phyloP scores from a whole-genome alignment of 805 yeast species.

The Ogataea angusta region DNA sequence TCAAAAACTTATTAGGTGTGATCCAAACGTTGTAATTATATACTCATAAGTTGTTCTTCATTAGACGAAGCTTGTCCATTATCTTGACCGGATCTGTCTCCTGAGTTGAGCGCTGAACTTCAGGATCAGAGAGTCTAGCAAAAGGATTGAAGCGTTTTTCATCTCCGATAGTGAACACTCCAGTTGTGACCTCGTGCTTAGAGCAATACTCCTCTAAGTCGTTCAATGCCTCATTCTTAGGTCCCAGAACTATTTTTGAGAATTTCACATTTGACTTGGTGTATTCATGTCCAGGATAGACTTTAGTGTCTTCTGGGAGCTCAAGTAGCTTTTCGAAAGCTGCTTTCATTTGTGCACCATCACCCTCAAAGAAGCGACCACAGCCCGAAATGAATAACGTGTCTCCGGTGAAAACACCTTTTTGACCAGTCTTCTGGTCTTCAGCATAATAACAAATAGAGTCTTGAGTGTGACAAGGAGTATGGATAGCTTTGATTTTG shows the following conservation, averaged over 20 bases:
- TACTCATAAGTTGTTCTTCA: slow-evolving; percentile 8
- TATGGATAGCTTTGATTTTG: slow-evolving; percentile 76
- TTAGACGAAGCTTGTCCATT: slow-evolving; percentile 65
- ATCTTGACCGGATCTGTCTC: slow-evolving; percentile 47
- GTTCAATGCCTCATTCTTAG: slow-evolving; percentile 48
- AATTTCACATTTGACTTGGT: slow-evolving; percentile 79
- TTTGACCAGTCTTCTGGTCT: slow-evolving; percentile 61
- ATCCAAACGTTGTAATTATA: slow-evolving; percentile 32
- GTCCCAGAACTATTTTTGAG: slow-evolving; percentile 57
- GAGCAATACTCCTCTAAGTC: slow-evolving; percentile 49
- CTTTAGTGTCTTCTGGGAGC: slow-evolving; percentile 67
- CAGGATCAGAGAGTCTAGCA: slow-evolving; percentile 69
- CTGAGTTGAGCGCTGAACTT: slow-evolving; percentile 58
- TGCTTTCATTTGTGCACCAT: slow-evolving; percentile 71
- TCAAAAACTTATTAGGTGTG: slow-evolving; percentile 53
- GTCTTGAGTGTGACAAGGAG: slow-evolving; percentile 98
- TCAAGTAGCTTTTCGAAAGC: slow-evolving; percentile 60
- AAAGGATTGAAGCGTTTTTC: slow-evolving; percentile 86
- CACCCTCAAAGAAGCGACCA: slow-evolving; percentile 95
- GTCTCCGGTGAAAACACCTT: slow-evolving; percentile 91
- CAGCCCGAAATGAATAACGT: slow-evolving; percentile 93
- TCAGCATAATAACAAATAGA: slow-evolving; percentile 81
- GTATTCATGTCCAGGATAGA: slow-evolving; percentile 96
- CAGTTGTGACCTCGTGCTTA: slow-evolving; percentile 73
- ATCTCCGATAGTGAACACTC: slow-evolving; percentile 78